Percentiles rank a stretch among this genome's conserved stretches.
Evolutionary conservation across 129 eudicot species (phyloP).

Genomic region (Calendula officinalis): DNA sequence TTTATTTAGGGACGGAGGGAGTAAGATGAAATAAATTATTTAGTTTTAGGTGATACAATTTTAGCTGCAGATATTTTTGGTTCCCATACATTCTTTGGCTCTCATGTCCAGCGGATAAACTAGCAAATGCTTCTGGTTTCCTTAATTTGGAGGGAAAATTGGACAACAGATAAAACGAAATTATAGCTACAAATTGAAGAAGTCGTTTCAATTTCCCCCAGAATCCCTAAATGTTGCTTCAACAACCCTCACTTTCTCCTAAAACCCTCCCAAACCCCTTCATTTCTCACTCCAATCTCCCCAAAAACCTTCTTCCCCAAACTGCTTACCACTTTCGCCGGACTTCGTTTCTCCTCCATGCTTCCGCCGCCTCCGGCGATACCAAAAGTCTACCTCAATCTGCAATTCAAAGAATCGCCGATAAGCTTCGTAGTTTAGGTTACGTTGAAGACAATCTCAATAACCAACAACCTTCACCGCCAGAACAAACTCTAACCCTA

Average conservation of each 20-base stretch:
- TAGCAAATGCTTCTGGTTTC: background rate
- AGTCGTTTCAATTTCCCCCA: background rate
- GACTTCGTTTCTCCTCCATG: constrained; percentile 24
- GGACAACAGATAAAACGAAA: background rate
- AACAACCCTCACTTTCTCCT: constrained; percentile 34
- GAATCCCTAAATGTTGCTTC: constrained; percentile 39
- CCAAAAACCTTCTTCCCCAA: constrained; percentile 25
- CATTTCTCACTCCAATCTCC: constrained; percentile 17
- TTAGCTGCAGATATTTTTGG: too few relatives aligned
- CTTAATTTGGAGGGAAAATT: constrained; percentile 6
- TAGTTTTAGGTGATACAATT: too few relatives aligned
- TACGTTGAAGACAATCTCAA: constrained; percentile 41
- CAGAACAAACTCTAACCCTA: constrained; percentile 1
- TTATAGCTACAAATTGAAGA: background rate
- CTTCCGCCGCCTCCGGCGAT: constrained; percentile 38
- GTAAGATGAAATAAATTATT: too few relatives aligned
- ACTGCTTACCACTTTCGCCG: constrained; percentile 31
- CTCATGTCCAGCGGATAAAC: background rate
- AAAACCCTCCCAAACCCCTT: constrained; percentile 44
- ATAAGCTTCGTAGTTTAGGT: constrained; percentile 87
- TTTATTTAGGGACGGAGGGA: too few relatives aligned
- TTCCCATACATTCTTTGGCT: too few relatives aligned
- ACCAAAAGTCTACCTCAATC: constrained; percentile 52
- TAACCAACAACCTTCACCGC: background rate
- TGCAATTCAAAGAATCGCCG: constrained; percentile 83